Base-by-base conservation (phyloP, 441 rosid genomes). In the Aleurites moluccanus region DNA sequence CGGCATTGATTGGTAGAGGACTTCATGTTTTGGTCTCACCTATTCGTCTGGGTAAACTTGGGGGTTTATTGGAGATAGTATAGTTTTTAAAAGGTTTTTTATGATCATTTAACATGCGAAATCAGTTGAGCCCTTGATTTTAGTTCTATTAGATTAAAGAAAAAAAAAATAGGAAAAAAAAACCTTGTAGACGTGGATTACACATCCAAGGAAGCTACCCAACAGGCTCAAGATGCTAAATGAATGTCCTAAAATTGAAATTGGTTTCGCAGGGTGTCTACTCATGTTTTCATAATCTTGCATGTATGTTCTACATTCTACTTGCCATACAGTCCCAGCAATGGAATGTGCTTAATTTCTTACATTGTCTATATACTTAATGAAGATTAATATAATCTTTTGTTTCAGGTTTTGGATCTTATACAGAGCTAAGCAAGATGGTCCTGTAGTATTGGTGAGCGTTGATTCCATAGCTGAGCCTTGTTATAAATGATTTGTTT, bases 381-480 rank as follows among this genome's bases (percentile, higher is more conserved):
- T 47, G 28, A 52, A 40, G 72, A 67, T 47, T 73, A 35, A 66
- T 21, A 20, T 64, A 49, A 15, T 75, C 18, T 73, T 69, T 52
- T 78, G 6, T 73, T 79, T 75, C 87, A 95, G 99, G 99, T 95
- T 93, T 82, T 95, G 99, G 99, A 80, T 95, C 63, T 75, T 95
- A 40, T 93, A 95, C 83, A 83, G 99, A 82, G 98, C 99, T 78
- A 93, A 95, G 86, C 85, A 95, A 83, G 99, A 95, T 77, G 98
- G 92, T 64, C 98, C 98, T 68, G 97, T 94, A 70, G 92, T 94
- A 45, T 75, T 94, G 97, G 98, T 92, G 80, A 81, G 86, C 65
- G 1, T 16, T 42, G 21, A 38, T 62, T 64, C 49, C 65, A 49
- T 7, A 72, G 16, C 18, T 40, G 16, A 23, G n/a, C 47, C 23